These are phyloP conservation scores for Primulina eburnea DNA, from an alignment of 257 asterid genomes.

Conservation along the genomic window DNA sequence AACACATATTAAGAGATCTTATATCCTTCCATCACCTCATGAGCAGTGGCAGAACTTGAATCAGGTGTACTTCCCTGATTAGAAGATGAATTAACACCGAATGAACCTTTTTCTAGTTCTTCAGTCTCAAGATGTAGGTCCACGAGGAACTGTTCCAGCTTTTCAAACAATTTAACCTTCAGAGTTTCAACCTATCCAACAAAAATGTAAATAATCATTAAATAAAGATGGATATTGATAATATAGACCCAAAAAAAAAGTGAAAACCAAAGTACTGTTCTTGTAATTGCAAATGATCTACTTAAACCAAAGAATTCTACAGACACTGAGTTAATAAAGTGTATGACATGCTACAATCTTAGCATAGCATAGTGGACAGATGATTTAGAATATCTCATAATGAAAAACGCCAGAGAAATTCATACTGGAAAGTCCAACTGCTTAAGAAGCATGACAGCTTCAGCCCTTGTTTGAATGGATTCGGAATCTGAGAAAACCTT, in stretches of 20 bases:
- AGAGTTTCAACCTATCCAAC: slow-evolving; percentile 76
- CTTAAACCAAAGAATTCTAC: not conserved
- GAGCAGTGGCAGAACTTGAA: slow-evolving; percentile 47
- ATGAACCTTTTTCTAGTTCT: slow-evolving; percentile 44
- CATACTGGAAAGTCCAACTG: slow-evolving; percentile 90
- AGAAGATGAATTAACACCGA: slow-evolving; percentile 38
- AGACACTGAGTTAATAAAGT: slow-evolving; percentile 1
- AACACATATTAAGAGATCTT: slow-evolving; percentile 15
- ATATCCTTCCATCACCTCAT: slow-evolving; percentile 56
- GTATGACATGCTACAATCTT: not conserved
- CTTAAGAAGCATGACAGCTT: slow-evolving; percentile 98
- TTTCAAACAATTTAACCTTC: slow-evolving; percentile 86
- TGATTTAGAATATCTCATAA: slow-evolving; percentile 19
- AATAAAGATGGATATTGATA: slow-evolving; percentile 14
- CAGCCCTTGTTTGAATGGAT: slow-evolving; percentile 97
- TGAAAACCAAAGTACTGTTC: slow-evolving; percentile 14
- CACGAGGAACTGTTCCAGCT: slow-evolving; percentile 86
- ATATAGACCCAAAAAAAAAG: slow-evolving; percentile 17
- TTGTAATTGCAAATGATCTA: slow-evolving; percentile 12
- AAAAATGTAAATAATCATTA: slow-evolving; percentile 27
- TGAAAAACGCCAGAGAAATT: slow-evolving; percentile 26
- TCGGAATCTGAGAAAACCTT: slow-evolving; percentile 94
- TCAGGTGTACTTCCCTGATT: slow-evolving; percentile 43
- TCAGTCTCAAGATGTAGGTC: slow-evolving; percentile 76
- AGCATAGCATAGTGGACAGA: slow-evolving; percentile 1